phyloP scores from a whole-genome alignment of 805 yeast genomes.

The Hanseniaspora lachancei region DNA sequence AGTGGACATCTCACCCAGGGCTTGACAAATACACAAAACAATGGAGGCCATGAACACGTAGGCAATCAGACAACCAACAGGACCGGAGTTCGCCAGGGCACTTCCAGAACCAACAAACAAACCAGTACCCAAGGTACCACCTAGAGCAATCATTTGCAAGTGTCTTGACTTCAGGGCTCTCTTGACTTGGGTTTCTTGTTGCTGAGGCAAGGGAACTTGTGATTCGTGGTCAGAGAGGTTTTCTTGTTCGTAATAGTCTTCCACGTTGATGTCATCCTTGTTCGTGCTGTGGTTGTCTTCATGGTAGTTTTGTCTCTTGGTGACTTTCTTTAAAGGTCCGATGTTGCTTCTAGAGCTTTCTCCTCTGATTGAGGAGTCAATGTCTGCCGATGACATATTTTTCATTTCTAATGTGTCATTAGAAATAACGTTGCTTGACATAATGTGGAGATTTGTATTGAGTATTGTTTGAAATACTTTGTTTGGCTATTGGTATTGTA shows the following conservation, averaged over 20 bases:
- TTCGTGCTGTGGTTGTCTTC: not conserved
- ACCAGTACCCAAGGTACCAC: conserved; percentile 74
- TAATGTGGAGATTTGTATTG: not conserved
- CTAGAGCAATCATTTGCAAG: conserved; percentile 62
- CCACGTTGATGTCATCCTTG: not conserved
- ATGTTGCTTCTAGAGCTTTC: not conserved
- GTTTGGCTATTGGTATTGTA: not conserved
- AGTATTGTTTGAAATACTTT: not conserved
- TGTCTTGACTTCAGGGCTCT: conserved; percentile 54
- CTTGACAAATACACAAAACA: conserved; percentile 54
- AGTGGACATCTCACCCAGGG: conserved; percentile 73
- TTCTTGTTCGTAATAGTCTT: not conserved
- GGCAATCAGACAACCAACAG: conserved; percentile 52
- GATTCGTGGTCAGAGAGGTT: conserved; percentile 13
- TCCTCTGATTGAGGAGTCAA: not conserved
- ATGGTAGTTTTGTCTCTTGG: conserved; percentile 7
- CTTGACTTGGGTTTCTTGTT: conserved; percentile 35
- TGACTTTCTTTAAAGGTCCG: conserved; percentile 3
- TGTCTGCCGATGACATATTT: not conserved
- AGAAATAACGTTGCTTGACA: not conserved
- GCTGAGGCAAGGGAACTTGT: conserved; percentile 16
- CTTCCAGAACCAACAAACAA: conserved; percentile 52
- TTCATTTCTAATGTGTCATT: conserved; percentile 10
- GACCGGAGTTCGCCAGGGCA: conserved; percentile 49
- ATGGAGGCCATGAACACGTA: conserved; percentile 54